These are phyloP conservation scores for Eugenia klotzschiana DNA, from an alignment of 441 rosid species.

Conservation along the genomic window DNA sequence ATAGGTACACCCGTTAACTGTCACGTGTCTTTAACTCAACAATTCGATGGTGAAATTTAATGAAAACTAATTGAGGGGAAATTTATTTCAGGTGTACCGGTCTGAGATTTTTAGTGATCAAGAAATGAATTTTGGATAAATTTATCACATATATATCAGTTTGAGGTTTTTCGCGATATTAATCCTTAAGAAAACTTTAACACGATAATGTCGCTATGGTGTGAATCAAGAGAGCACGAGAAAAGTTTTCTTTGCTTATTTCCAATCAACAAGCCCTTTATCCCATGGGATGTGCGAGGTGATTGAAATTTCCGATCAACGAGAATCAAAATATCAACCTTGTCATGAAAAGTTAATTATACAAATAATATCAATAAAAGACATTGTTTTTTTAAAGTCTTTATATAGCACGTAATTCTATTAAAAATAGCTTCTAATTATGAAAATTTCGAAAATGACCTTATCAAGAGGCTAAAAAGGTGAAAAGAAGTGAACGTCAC, in stretches of 20 bases:
- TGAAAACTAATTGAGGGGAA: too few species aligned
- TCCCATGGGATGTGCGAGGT: neutral
- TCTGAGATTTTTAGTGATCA: too few species aligned
- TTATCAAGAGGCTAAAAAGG: neutral
- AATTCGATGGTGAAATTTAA: too few species aligned
- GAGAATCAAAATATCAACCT: neutral
- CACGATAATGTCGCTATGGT: rapidly evolving
- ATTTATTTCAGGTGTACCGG: too few species aligned
- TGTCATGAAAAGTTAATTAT: neutral
- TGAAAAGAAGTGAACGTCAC: too few species aligned
- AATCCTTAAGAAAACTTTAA: neutral
- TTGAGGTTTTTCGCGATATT: too few species aligned
- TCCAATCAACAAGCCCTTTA: neutral
- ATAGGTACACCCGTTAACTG: too few species aligned
- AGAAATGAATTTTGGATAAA: too few species aligned
- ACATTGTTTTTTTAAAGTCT: neutral
- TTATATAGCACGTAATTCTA: neutral
- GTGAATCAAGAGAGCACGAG: neutral
- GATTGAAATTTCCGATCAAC: neutral
- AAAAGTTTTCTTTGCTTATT: neutral
- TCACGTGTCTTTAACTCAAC: too few species aligned
- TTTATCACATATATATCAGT: too few species aligned
- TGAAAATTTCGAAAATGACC: neutral
- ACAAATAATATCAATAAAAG: neutral
- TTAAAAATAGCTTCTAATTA: neutral